Base-by-base conservation (phyloP, 768 basidiomycete genomes). In the Boletellus ananas region DNA sequence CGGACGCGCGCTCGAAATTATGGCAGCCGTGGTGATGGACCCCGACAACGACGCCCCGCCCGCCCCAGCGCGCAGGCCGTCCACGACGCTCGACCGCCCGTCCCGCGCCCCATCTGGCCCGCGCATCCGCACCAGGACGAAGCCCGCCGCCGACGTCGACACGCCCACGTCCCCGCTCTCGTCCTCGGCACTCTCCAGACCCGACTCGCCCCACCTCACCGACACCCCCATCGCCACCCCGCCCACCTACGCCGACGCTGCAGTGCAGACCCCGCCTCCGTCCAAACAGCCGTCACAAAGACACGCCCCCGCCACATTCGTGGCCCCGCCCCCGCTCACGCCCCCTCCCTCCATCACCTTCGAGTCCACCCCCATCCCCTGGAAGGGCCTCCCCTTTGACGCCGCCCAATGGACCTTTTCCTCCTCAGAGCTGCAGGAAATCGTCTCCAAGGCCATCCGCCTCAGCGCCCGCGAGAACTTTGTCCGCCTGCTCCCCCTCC, bases 371-470 rank as follows among this genome's bases (percentile, higher is more conserved):
- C 75, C 79, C n/a, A 72, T 87, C 16, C 69, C 74, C 42, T 88
- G 80, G 81, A 85, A 85, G 52, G 81, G 79, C 2, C 69, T 90
- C 51, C 79, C 86, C 0, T 70, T 87, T 21, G 84, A 89, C 51
- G 83, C 82, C 1, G 87, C 87, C 10, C 85, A 62, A 70, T 89
- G 69, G 79, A 80, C 63, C 63, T 78, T 60, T 55, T 71, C 59
- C 69, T 87, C 75, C 1, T 27, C 64, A 13, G 68, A 79, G 54
- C 76, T 90, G 27, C 88, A 89, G 60, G 73, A 78, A 20, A 78
- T 88, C 51, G 87, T 88, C 17, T 83, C 86, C 27, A 74, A 79
- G 7, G 84, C 85, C 5, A 87, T 90, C 56, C 79, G 84, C 13
- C 71, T 78, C 17, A 85, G 85, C 10, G 81, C 85, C 0, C 74